Conservation (phyloP, 768 basidiomycete genomes). For the Termitomyces sp. region DNA sequence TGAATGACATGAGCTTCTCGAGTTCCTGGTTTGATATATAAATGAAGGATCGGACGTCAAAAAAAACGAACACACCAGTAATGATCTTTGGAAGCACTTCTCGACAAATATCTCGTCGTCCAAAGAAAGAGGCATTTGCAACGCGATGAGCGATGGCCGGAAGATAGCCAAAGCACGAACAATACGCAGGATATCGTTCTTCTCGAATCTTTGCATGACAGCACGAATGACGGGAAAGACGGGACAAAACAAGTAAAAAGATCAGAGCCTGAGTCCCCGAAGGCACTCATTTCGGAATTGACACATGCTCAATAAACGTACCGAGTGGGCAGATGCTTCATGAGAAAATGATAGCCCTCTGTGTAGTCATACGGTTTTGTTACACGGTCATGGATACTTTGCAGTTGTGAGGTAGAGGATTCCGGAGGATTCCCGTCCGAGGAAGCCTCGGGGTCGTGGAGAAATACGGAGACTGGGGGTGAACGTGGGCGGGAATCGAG, state of each 20-base stretch:
- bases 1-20: slow-evolving; percentile 95
- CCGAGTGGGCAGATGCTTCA: slow-evolving; percentile 88
- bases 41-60: slow-evolving; percentile 9
- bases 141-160: slow-evolving; percentile 92
- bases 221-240: slow-evolving; percentile 12
- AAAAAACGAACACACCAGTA: slow-evolving; percentile 56
- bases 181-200: slow-evolving; percentile 91
- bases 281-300: slow-evolving; percentile 37
- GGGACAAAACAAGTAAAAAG: slow-evolving; percentile 21
- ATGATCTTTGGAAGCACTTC: slow-evolving; percentile 89
- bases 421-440: slow-evolving; percentile 19
- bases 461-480: slow-evolving; percentile 32
- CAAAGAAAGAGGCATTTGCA: slow-evolving; percentile 96
- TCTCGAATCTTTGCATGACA: slow-evolving; percentile 72
- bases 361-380: slow-evolving; percentile 90
- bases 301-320: slow-evolving; percentile 43
- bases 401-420: slow-evolving; percentile 35
- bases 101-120: slow-evolving; percentile 98
- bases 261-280: slow-evolving; percentile 39
- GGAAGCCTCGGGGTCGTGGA: slow-evolving; percentile 23
- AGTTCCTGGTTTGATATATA: slow-evolving; percentile 60
- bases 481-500: slow-evolving; percentile 39
- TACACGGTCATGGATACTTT: slow-evolving; percentile 63
- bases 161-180: slow-evolving; percentile 94
- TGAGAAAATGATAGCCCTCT: slow-evolving; percentile 93